These are phyloP conservation scores for Alloteropsis semialata DNA, from an alignment of 176 grass and related monocot species.

Conservation along the genomic window DNA sequence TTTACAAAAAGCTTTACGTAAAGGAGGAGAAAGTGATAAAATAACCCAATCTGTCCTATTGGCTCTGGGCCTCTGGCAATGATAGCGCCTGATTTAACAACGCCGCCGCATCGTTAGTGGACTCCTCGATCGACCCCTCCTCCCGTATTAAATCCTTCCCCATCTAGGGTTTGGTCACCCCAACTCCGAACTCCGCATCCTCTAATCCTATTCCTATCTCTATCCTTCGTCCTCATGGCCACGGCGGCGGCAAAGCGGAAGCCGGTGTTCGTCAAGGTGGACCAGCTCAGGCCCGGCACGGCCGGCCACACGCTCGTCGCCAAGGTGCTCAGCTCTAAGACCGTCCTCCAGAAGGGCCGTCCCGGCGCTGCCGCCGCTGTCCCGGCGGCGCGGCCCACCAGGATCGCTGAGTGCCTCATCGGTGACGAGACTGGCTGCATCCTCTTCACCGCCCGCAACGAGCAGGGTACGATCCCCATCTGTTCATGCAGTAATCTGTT, in stretches of 20 bases:
- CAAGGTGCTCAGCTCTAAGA: slow-evolving; percentile 66
- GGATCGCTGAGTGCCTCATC: slow-evolving; percentile 79
- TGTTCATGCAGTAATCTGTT: background rate
- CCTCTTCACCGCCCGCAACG: slow-evolving; percentile 77
- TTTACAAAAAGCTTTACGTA: background rate
- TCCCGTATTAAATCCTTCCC: slow-evolving; percentile 30
- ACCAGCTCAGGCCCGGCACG: slow-evolving; percentile 69
- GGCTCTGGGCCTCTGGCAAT: slow-evolving; percentile 6
- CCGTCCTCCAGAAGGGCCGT: slow-evolving; percentile 64
- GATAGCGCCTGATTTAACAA: slow-evolving; percentile 22
- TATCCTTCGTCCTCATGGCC: slow-evolving; percentile 30
- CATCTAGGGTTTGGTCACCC: slow-evolving; percentile 40
- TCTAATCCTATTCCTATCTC: background rate
- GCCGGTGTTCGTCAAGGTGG: slow-evolving; percentile 75
- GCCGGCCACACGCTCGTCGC: slow-evolving; percentile 67
- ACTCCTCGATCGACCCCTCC: slow-evolving; percentile 22
- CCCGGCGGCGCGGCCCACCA: slow-evolving; percentile 36
- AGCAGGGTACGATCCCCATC: slow-evolving; percentile 61
- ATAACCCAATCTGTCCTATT: background rate
- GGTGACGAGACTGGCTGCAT: slow-evolving; percentile 82
- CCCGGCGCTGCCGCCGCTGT: slow-evolving; percentile 25
- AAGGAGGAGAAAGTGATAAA: slow-evolving; percentile 16
- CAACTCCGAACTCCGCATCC: background rate
- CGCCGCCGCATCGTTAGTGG: slow-evolving; percentile 32
- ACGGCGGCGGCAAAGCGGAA: slow-evolving; percentile 57